These are phyloP conservation scores for Senna siamea DNA, from an alignment of 306 rosid species.

Conservation along the genomic window DNA sequence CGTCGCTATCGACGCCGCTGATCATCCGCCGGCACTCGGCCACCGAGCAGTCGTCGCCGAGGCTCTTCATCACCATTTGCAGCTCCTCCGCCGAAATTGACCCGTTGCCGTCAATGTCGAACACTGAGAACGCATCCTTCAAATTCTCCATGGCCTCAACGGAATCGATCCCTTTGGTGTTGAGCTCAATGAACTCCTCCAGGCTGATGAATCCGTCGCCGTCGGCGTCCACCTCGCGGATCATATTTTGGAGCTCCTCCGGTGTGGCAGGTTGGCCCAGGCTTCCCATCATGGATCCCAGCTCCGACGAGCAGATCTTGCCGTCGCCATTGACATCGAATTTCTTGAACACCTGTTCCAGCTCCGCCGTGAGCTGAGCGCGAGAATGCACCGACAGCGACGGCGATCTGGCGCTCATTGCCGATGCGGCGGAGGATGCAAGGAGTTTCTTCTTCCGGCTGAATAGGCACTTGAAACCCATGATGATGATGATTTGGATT, in stretches of 20 bases:
- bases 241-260: constrained; percentile 69
- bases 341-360: constrained; percentile 76
- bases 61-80: constrained; percentile 65
- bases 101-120: constrained; percentile 86
- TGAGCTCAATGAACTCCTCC: constrained; percentile 74
- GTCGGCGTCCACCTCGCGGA: constrained; percentile 77
- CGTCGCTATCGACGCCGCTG: constrained; percentile 76
- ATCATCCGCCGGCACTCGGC: constrained; percentile 89
- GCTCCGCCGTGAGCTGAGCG: constrained; percentile 59
- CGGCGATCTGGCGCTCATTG: constrained; percentile 34
- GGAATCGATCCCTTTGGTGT: constrained; percentile 81
- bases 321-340: constrained; percentile 94
- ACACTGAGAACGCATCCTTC: constrained; percentile 82
- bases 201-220: constrained; percentile 87
- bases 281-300: constrained; percentile 73
- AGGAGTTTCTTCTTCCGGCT: constrained; percentile 57
- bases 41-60: constrained; percentile 81
- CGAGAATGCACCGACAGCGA: constrained; percentile 52
- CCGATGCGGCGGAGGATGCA: background rate
- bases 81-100: constrained; percentile 89
- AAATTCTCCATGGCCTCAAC: constrained; percentile 73
- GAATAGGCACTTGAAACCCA: constrained; percentile 78
- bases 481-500: constrained; percentile 18
- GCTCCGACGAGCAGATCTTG: constrained; percentile 82
- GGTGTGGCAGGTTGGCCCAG: constrained; percentile 63